phyloP scores from a whole-genome alignment of 495 filamentous ascomycete species.

The Penicillium roqueforti region DNA sequence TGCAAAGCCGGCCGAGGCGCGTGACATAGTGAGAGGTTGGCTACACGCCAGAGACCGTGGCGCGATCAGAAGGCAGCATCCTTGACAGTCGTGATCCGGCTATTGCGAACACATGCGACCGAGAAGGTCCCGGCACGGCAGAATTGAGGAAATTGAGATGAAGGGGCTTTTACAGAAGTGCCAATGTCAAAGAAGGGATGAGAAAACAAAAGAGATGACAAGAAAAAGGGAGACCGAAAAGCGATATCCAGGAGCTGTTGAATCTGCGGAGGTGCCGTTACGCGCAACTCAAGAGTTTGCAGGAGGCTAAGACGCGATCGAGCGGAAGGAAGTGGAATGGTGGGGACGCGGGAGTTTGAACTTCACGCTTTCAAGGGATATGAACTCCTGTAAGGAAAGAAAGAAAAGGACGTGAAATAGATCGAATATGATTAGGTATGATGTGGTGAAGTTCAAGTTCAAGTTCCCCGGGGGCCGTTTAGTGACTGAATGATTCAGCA shows the following conservation, averaged over 20 bases:
- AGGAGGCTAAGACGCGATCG: constrained; percentile 14
- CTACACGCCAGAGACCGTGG: constrained; percentile 40
- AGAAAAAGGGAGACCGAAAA: neutral
- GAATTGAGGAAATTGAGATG: constrained; percentile 2
- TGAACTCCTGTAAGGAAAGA: neutral
- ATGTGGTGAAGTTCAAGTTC: neutral
- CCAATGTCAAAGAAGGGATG: neutral
- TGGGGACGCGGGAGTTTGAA: constrained; percentile 5
- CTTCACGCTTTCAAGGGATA: constrained; percentile 9
- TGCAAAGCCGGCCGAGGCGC: constrained; percentile 77
- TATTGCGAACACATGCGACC: constrained; percentile 24
- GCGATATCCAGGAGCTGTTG: neutral
- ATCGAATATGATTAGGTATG: neutral
- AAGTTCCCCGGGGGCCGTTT: neutral
- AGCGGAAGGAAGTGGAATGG: constrained; percentile 13
- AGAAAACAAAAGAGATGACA: neutral
- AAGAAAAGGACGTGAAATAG: neutral
- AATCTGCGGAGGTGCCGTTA: neutral
- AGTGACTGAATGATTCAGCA: constrained; percentile 4
- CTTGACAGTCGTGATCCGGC: constrained; percentile 28
- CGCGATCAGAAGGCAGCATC: constrained; percentile 41
- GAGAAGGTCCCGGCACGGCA: constrained; percentile 21
- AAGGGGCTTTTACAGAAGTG: neutral
- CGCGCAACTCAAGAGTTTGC: constrained; percentile 12
- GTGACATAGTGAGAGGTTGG: constrained; percentile 63